Evolutionary conservation across 2,329 filamentous ascomycete species (phyloP).

Genomic region (Pestalotiopsis fici): DNA sequence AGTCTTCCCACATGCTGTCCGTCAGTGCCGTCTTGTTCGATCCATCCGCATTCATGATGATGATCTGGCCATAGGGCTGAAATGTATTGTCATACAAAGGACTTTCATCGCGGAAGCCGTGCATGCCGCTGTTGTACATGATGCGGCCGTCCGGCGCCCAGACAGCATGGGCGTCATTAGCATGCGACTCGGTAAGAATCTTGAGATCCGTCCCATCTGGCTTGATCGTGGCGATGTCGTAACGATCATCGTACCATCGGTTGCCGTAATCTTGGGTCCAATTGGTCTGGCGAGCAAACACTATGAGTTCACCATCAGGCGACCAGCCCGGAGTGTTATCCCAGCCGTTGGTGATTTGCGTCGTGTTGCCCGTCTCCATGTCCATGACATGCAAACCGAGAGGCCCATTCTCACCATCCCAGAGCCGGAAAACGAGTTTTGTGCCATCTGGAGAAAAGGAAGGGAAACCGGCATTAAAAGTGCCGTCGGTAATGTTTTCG

Average conservation of each 20-base stretch:
- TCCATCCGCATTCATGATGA: conserved; percentile 43
- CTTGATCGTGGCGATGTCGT: conserved; percentile 40
- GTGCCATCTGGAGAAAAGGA: conserved; percentile 37
- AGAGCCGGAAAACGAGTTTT: conserved; percentile 35
- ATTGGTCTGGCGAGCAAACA: conserved; percentile 35
- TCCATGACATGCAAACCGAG: conserved; percentile 34
- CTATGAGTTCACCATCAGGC: conserved; percentile 36
- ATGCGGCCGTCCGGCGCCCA: conserved; percentile 43
- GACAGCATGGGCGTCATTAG: conserved; percentile 45
- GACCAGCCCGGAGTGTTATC: conserved; percentile 41
- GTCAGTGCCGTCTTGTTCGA: conserved; percentile 28
- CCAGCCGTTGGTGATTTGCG: conserved; percentile 33
- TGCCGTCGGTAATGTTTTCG: not conserved
- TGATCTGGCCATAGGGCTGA: conserved; percentile 31
- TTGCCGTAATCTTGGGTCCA: conserved; percentile 15
- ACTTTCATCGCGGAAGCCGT: conserved; percentile 42
- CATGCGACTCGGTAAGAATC: conserved; percentile 31
- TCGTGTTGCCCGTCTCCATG: conserved; percentile 20
- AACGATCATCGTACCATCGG: conserved; percentile 29
- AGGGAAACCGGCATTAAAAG: conserved; percentile 39
- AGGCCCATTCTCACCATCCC: conserved; percentile 13
- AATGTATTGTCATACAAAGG: conserved; percentile 38
- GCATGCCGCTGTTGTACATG: conserved; percentile 41
- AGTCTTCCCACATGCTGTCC: conserved; percentile 33
- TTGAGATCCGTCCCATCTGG: conserved; percentile 39